Conservation (phyloP, 768 basidiomycete species). For the Mycena belliarum region DNA sequence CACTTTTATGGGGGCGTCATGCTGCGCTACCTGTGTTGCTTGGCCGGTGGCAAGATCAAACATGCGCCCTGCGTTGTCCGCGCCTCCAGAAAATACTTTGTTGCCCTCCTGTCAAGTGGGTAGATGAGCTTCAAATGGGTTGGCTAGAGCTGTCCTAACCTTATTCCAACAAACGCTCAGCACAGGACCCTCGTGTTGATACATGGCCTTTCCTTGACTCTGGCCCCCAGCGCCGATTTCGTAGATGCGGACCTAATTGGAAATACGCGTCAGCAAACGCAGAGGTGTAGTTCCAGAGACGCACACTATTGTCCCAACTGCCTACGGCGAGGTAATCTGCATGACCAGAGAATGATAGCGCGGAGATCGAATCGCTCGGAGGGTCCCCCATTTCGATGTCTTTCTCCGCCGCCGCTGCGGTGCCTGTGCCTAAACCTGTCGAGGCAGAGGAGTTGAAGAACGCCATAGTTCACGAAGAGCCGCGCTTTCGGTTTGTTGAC, state of each 20-base stretch:
- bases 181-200: constrained; percentile 87
- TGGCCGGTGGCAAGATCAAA: constrained; percentile 87
- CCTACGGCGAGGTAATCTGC: constrained; percentile 91
- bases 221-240: constrained; percentile 81
- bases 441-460: constrained; percentile 39
- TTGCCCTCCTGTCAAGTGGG: constrained; percentile 68
- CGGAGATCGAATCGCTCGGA: constrained; percentile 85
- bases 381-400: constrained; percentile 83
- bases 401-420: constrained; percentile 56
- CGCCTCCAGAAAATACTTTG: constrained; percentile 89
- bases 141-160: constrained; percentile 42
- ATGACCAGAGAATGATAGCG: constrained; percentile 78
- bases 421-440: constrained; percentile 29
- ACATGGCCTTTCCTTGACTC: constrained; percentile 88
- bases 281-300: constrained; percentile 23
- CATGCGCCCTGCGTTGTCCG: constrained; percentile 94
- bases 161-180: constrained; percentile 90
- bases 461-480: constrained; percentile 33
- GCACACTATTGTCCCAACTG: constrained; percentile 91
- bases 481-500: background rate
- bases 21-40: constrained; percentile 80
- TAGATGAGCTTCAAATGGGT: constrained; percentile 8
- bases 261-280: constrained; percentile 18
- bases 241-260: constrained; percentile 83
- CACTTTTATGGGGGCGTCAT: constrained; percentile 86